phyloP scores from a whole-genome alignment of 1,139 yeast species.

The Yamadazyma sp. region DNA sequence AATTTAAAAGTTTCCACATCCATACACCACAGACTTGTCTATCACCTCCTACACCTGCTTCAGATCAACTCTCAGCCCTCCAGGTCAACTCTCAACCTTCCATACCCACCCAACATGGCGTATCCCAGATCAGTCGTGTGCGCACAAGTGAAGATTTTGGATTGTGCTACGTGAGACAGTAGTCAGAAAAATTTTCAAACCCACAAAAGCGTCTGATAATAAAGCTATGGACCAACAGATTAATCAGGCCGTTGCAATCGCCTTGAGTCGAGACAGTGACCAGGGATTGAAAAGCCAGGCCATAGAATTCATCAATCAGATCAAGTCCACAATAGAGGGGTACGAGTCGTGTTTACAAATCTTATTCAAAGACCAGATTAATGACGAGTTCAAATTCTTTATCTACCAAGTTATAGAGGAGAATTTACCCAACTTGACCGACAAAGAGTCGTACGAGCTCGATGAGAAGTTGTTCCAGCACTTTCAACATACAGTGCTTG shows the following conservation, averaged over 20 bases:
- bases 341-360: conserved; percentile 75
- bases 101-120: too few species aligned
- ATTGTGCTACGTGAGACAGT: not conserved
- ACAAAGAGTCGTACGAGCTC: conserved; percentile 46
- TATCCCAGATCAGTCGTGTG: too few species aligned
- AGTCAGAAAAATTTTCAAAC: conserved; percentile 8
- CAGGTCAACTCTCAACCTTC: too few species aligned
- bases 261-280: conserved; percentile 78
- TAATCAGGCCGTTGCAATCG: conserved; percentile 90
- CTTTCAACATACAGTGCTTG: conserved; percentile 18
- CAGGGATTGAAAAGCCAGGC: conserved; percentile 77
- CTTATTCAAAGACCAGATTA: conserved; percentile 36
- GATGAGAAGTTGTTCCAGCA: conserved; percentile 43
- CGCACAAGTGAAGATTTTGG: not conserved
- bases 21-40: not conserved
- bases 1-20: too few species aligned
- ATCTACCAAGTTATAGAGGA: conserved; percentile 80
- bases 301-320: conserved; percentile 69
- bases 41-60: not conserved
- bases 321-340: conserved; percentile 76
- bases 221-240: conserved; percentile 34
- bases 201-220: conserved; percentile 1
- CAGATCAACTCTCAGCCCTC: too few species aligned
- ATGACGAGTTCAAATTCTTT: conserved; percentile 67
- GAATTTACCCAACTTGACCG: conserved; percentile 49